Evolutionary conservation across 768 basidiomycete species (phyloP), one percentile per base, ranked within the genome.

Genomic region (Chiua virens): DNA sequence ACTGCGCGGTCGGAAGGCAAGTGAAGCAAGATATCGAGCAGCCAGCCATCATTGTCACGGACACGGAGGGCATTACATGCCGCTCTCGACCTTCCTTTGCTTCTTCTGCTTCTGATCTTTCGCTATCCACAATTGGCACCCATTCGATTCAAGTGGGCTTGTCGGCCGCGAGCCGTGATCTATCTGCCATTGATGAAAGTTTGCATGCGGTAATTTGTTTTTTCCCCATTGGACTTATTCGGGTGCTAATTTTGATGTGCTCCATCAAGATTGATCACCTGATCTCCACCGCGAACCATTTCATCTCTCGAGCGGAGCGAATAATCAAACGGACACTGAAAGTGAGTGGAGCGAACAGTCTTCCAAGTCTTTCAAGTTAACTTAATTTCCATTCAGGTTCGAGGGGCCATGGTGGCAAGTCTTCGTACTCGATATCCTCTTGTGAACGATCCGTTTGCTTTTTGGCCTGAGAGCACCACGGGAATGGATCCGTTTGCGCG

Each of bases 231-330:
- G 39, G 22, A 22, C 45, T 49, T 42, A 40, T 49, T 51, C 18
- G 15, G 54, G 44, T 47, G 7, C 52, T 50, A 18, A 58, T 35
- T 34, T 37, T 20, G 22, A 57, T 48, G 42, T 28, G 8, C 20
- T 36, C 14, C 37, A 22, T 38, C 36, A 21, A 86, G 82, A 80
- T 81, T 15, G 79, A 84, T 42, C 73, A 83, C 53, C 77, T 81
- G 60, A 74, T 85, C 49, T 67, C 75, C 25, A 68, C 77, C 23
- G 77, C 82, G 18, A 74, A 76, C 53, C 79, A 80, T 47, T 80
- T 78, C n/a, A 75, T 85, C 25, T 71, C 75, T 28, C 76, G 83
- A 46, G 76, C 79, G 5, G 84, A 85, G 51, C 73, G 80, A 25
- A 75, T 85, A 11, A 73, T 82, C 21, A 77, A 74, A 49, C 72